These are phyloP conservation scores for Dipodascus albidus DNA, from an alignment of 805 yeast genomes.

Conservation along the genomic window DNA sequence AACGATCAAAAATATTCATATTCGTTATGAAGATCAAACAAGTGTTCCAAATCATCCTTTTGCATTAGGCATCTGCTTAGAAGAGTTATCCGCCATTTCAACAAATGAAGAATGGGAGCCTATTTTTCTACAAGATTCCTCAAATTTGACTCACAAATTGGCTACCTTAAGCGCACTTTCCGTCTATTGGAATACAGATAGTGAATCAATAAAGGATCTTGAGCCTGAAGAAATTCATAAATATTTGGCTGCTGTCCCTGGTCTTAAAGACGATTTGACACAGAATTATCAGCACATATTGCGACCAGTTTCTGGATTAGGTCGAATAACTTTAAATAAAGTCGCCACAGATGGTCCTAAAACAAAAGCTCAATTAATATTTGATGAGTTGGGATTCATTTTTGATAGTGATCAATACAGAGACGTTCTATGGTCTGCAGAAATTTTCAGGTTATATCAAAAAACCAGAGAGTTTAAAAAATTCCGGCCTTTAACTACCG, in stretches of 20 bases:
- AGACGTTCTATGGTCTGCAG: slow-evolving; percentile 69
- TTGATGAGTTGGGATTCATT: slow-evolving; percentile 82
- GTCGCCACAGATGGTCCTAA: slow-evolving; percentile 35
- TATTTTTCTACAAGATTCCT: slow-evolving; percentile 65
- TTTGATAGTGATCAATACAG: slow-evolving; percentile 78
- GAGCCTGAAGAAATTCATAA: slow-evolving; percentile 28
- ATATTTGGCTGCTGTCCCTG: slow-evolving; percentile 23
- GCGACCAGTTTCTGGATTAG: slow-evolving; percentile 82
- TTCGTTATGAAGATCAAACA: slow-evolving; percentile 74
- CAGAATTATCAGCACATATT: slow-evolving; percentile 34
- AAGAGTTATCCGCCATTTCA: slow-evolving; percentile 84
- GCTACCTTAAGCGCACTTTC: slow-evolving; percentile 64
- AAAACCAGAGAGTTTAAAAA: slow-evolving; percentile 66
- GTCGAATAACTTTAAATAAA: slow-evolving; percentile 73
- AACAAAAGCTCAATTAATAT: slow-evolving; percentile 59
- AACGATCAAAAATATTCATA: slow-evolving; percentile 81
- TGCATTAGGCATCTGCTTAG: slow-evolving; percentile 70
- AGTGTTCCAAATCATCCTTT: slow-evolving; percentile 62
- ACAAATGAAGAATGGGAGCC: slow-evolving; percentile 81
- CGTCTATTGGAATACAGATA: slow-evolving; percentile 73
- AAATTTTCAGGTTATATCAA: slow-evolving; percentile 67
- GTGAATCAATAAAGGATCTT: slow-evolving; percentile 35
- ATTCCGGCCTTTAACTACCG: slow-evolving; percentile 46
- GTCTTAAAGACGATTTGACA: background rate
- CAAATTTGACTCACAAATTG: slow-evolving; percentile 59